Evolutionary conservation across 768 basidiomycete species (phyloP).

Genomic region (Postia placenta): DNA sequence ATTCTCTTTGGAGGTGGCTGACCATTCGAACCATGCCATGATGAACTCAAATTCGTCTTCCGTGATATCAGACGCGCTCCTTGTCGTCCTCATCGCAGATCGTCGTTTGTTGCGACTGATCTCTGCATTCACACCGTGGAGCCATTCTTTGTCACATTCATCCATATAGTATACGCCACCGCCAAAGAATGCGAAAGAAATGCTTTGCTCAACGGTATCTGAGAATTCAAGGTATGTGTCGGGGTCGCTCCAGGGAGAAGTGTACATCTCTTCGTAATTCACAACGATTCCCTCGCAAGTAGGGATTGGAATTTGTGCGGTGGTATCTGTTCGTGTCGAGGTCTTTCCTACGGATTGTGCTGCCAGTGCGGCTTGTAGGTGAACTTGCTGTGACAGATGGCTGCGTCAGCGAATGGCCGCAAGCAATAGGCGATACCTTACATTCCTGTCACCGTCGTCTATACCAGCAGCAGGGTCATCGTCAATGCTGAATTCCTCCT

Average conservation of each 20-base stretch:
- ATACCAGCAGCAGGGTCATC: no score
- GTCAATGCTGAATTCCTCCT: no score
- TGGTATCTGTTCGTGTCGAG: slow-evolving; percentile 35
- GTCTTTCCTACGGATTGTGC: slow-evolving; percentile 37
- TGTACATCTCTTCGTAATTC: slow-evolving; percentile 77
- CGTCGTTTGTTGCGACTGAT: slow-evolving; percentile 33
- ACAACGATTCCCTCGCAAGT: slow-evolving; percentile 77
- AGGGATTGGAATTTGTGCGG: slow-evolving; percentile 87
- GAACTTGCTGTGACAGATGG: slow-evolving; percentile 41
- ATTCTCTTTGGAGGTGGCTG: slow-evolving; percentile 85
- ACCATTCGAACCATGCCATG: slow-evolving; percentile 90
- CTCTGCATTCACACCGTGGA: slow-evolving; percentile 87
- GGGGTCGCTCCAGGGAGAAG: slow-evolving; percentile 68
- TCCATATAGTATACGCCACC: slow-evolving; percentile 92
- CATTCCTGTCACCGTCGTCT: no score
- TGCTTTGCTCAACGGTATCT: slow-evolving; percentile 77
- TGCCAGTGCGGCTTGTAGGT: slow-evolving; percentile 50
- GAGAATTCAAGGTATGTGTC: slow-evolving; percentile 74
- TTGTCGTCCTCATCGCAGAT: slow-evolving; percentile 78
- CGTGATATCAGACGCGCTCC: slow-evolving; percentile 62
- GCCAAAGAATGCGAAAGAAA: slow-evolving; percentile 53
- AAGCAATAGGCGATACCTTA: no score
- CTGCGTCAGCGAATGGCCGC: slow-evolving; percentile 49
- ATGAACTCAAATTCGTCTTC: slow-evolving; percentile 95
- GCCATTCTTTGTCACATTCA: slow-evolving; percentile 92